These are phyloP conservation scores for Fusarium xylarioides DNA, from an alignment of 2,329 filamentous ascomycete genomes.

Conservation along the genomic window DNA sequence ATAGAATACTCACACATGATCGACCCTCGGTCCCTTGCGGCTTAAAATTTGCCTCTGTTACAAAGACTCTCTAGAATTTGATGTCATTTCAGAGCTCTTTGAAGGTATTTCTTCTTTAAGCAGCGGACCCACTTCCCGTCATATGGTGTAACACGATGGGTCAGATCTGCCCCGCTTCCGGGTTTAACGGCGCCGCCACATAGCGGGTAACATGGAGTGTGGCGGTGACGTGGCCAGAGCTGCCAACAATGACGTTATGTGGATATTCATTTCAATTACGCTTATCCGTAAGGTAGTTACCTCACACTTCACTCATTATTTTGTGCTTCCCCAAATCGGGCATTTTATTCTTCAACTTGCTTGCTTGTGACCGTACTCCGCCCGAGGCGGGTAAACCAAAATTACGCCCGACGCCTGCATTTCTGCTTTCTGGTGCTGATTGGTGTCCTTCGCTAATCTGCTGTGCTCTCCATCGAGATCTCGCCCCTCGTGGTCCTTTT, in stretches of 20 bases:
- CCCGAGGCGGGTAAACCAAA: neutral
- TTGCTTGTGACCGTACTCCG: neutral
- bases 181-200: constrained; percentile 19
- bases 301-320: neutral
- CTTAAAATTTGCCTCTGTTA: neutral
- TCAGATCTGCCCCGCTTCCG: neutral
- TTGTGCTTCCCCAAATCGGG: neutral
- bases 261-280: neutral
- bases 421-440: neutral
- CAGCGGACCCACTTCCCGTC: constrained; percentile 4
- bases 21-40: constrained; percentile 14
- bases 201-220: constrained; percentile 15
- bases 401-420: constrained; percentile 1
- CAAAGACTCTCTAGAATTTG: neutral
- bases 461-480: constrained; percentile 32
- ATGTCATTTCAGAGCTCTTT: constrained; percentile 2
- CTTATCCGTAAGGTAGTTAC: neutral
- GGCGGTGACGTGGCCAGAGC: constrained; percentile 29
- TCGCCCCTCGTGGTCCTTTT: constrained; percentile 14
- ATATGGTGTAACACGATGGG: neutral
- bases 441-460: constrained; percentile 1
- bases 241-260: neutral
- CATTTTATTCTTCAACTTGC: neutral
- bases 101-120: neutral
- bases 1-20: neutral